Conservation (phyloP, 2,329 filamentous ascomycete genomes). For the Fusarium armeniacum region DNA sequence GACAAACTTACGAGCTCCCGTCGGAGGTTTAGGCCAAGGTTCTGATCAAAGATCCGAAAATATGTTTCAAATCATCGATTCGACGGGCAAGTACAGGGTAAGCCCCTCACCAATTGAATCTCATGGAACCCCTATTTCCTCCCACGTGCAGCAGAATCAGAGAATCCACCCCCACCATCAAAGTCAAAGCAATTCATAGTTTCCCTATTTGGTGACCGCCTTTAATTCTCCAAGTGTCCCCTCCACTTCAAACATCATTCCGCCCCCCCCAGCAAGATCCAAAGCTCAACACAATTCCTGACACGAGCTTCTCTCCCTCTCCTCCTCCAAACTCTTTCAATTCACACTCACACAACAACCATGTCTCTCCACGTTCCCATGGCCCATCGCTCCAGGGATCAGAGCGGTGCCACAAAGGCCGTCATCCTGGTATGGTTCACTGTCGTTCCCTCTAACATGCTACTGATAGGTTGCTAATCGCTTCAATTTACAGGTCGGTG, state of each 20-base stretch:
- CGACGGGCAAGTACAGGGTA: constrained; percentile 37
- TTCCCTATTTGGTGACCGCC: constrained; percentile 44
- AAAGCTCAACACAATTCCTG: constrained; percentile 33
- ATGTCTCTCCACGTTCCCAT: constrained; percentile 72
- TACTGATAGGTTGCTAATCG: constrained; percentile 47
- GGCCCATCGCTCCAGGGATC: constrained; percentile 62
- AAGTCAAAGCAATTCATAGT: constrained; percentile 22
- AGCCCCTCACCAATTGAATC: constrained; percentile 12
- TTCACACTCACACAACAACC: constrained; percentile 23
- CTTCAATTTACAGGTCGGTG: constrained; percentile 77
- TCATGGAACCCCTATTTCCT: constrained; percentile 32
- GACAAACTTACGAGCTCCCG: background rate
- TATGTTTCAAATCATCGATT: background rate
- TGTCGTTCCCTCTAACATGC: constrained; percentile 15
- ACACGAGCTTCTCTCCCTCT: constrained; percentile 22
- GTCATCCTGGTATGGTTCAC: constrained; percentile 81
- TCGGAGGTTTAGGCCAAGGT: background rate
- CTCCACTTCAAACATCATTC: constrained; percentile 26
- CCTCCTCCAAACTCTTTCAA: background rate
- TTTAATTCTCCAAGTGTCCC: constrained; percentile 45
- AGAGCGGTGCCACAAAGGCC: constrained; percentile 84
- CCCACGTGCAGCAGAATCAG: constrained; percentile 32
- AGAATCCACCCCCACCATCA: constrained; percentile 27
- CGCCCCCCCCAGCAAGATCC: constrained; percentile 8
- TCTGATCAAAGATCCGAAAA: background rate